Evolutionary conservation across 2,329 filamentous ascomycete genomes (phyloP), one percentile per base, ranked within the genome.

Genomic region (Exophiala aquamarina): DNA sequence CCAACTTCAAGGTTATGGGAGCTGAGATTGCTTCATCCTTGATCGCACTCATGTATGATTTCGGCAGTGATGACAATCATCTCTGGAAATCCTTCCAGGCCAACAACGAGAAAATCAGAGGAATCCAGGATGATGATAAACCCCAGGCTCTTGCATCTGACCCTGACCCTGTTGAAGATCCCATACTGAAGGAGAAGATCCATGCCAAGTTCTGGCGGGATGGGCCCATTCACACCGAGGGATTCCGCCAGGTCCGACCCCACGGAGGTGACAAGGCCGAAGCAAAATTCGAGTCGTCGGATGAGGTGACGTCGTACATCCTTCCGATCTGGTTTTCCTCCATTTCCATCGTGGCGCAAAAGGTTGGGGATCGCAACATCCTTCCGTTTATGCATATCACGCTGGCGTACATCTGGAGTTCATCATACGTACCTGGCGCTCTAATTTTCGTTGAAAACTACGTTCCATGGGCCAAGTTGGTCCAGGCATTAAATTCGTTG

Each of bases 1-100:
- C 70, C 1, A 72, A 71, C 35, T 78, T 72, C 65, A 76, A 71
- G 50, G 72, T 78, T 40, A 70, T 77, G 50, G 80, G 78, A 0
- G 72, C 78, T 3, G 76, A 76, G 44, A 69, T 82, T 10, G 74
- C 73, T 2, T 72, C 79, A 5, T 71, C 73, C 6, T 81, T 81
- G 52, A 70, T 80, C 38, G 72, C 78, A 2, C 72, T 72, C 2
- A 67, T 83, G 13, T 73, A 83, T 41, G 73, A 77, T 41, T 81
- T 79, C 55, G 79, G 79, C 1, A 59, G 65, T 2, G 58, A 70
- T 6, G 61, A 71, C 2, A 61, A 61, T 38, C 52, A 41, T 40
- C 45, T 65, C 3, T 53, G 66, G 40, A 61, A 66, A 37, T 62
- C 69, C 8, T 52, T 62, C 17, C 54, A 47, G 31, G 35, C 45